Conservation (phyloP, 306 rosid species). For the Citrullus mucosospermus region DNA sequence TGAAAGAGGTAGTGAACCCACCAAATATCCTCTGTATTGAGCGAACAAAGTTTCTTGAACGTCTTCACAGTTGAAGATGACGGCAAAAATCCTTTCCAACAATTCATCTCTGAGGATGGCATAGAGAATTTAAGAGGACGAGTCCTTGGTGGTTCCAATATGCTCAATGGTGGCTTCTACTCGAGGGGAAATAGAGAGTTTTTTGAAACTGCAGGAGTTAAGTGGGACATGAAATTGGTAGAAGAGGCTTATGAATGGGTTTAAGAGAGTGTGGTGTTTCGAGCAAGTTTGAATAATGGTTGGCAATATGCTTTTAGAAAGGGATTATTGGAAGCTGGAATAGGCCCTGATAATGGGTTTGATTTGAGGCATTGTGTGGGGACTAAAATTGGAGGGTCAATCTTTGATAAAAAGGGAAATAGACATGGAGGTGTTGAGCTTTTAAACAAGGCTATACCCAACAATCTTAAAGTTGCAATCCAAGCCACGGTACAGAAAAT, state of each 20-base stretch:
- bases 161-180: slow-evolving; percentile 9
- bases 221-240: slow-evolving; percentile 15
- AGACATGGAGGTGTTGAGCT: slow-evolving; percentile 18
- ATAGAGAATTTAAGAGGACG: slow-evolving; percentile 11
- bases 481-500: slow-evolving; percentile 10
- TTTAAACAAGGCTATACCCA: neutral
- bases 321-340: slow-evolving; percentile 9
- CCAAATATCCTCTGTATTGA: neutral
- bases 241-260: slow-evolving; percentile 16
- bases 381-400: slow-evolving; percentile 7
- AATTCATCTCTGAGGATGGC: slow-evolving; percentile 11
- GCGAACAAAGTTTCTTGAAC: neutral
- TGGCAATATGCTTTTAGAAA: slow-evolving; percentile 3
- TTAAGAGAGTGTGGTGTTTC: neutral
- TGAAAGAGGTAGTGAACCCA: slow-evolving; percentile 15
- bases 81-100: neutral
- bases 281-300: neutral
- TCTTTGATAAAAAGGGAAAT: slow-evolving; percentile 4
- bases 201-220: neutral
- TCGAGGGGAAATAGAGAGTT: slow-evolving; percentile 4
- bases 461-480: slow-evolving; percentile 9
- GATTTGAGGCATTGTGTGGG: neutral
- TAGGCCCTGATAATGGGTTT: slow-evolving; percentile 9
- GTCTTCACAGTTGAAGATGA: neutral
- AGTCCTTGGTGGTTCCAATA: slow-evolving; percentile 16